phyloP scores from a whole-genome alignment of 371 early-diverging fungal genomes.

The Apophysomyces sp. region DNA sequence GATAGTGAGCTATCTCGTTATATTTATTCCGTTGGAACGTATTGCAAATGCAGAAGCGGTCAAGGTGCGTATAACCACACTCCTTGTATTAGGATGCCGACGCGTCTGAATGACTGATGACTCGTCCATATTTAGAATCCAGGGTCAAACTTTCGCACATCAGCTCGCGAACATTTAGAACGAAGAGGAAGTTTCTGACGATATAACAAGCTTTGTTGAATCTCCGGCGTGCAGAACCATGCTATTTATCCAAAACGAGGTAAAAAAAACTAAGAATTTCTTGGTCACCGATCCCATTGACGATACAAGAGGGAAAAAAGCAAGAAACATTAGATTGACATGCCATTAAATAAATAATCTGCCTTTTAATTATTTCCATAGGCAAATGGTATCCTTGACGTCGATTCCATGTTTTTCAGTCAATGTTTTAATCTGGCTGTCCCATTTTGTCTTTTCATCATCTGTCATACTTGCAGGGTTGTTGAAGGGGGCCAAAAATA shows the following conservation, averaged over 20 bases:
- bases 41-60: slow-evolving; percentile 18
- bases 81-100: background rate
- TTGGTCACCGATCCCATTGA: too few relatives aligned
- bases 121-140: slow-evolving; percentile 8
- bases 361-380: background rate
- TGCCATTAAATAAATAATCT: background rate
- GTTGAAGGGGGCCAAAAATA: slow-evolving; percentile 5
- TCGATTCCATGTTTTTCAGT: background rate
- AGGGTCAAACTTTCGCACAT: slow-evolving; percentile 21
- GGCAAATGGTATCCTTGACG: background rate
- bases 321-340: background rate
- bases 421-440: background rate
- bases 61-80: background rate
- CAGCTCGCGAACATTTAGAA: slow-evolving; percentile 20
- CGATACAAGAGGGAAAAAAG: too few relatives aligned
- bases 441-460: slow-evolving; percentile 11
- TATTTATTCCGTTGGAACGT: slow-evolving; percentile 20
- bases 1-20: slow-evolving; percentile 8
- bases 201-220: background rate
- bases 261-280: too few relatives aligned
- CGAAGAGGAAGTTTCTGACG: slow-evolving; percentile 20
- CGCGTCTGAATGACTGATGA: background rate
- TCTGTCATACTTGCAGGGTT: slow-evolving; percentile 2
- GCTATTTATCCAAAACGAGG: too few relatives aligned
- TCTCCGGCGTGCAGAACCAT: too few relatives aligned